These are phyloP conservation scores for Scheffersomyces lignicola DNA, from an alignment of 1,139 yeast genomes.

Conservation along the genomic window DNA sequence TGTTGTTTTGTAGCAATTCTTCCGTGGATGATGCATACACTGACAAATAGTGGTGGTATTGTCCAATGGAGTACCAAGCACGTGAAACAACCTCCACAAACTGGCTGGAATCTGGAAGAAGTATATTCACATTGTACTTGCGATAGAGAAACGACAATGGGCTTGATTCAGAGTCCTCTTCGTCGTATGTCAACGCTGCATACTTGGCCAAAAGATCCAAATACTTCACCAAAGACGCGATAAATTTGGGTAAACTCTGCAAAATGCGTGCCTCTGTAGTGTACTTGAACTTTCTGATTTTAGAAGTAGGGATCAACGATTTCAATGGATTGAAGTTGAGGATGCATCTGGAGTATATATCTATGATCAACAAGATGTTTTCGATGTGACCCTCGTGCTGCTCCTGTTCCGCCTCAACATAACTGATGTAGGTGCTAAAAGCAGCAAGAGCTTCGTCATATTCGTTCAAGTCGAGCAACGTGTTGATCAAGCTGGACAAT, in stretches of 20 bases:
- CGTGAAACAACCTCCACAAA: slow-evolving; percentile 33
- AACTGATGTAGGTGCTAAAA: slow-evolving; percentile 36
- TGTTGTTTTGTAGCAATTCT: slow-evolving; percentile 18
- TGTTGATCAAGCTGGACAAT: slow-evolving; percentile 32
- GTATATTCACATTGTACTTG: slow-evolving; percentile 36
- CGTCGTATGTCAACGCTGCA: slow-evolving; percentile 33
- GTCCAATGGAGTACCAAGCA: slow-evolving; percentile 43
- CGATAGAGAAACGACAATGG: slow-evolving; percentile 39
- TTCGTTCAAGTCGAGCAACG: slow-evolving; percentile 36
- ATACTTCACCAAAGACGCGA: slow-evolving; percentile 22
- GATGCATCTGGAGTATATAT: slow-evolving; percentile 36
- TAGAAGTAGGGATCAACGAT: slow-evolving; percentile 18
- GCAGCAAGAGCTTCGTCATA: slow-evolving; percentile 49
- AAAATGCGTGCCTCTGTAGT: slow-evolving; percentile 24
- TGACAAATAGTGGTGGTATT: slow-evolving; percentile 31
- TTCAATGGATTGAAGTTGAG: slow-evolving; percentile 38
- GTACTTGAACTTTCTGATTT: slow-evolving; percentile 25
- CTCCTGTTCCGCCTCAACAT: slow-evolving; percentile 35
- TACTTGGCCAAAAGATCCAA: slow-evolving; percentile 22
- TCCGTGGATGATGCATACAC: slow-evolving; percentile 27
- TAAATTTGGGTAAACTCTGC: slow-evolving; percentile 18
- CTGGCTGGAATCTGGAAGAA: slow-evolving; percentile 29
- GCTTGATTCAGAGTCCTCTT: slow-evolving; percentile 16
- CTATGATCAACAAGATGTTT: slow-evolving; percentile 39
- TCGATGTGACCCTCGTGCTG: slow-evolving; percentile 33